Conservation (phyloP, 176 grass and related monocot genomes). For the Aegilops tauschii region DNA sequence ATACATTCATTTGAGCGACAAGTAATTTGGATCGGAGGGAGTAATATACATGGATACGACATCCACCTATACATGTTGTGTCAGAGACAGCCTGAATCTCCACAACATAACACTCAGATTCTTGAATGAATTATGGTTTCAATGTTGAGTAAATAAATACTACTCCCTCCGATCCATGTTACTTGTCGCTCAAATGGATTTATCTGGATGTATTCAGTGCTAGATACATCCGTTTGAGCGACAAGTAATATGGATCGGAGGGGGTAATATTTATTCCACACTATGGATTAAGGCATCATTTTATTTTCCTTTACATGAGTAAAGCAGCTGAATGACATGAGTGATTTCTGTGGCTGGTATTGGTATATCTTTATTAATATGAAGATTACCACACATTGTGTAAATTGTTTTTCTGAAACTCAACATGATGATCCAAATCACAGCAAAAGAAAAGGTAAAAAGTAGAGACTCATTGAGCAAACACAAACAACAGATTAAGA, state of each 20-base stretch:
- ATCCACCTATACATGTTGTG: neutral
- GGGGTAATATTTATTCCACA: neutral
- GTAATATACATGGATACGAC: neutral
- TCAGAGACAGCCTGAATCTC: neutral
- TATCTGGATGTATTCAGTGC: too few species aligned
- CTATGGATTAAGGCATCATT: neutral
- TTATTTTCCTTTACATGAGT: neutral
- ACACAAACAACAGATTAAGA: conserved; percentile 7
- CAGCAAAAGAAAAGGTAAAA: neutral
- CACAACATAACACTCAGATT: neutral
- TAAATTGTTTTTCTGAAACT: neutral
- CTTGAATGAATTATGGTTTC: neutral
- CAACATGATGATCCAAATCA: neutral
- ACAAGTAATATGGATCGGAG: too few species aligned
- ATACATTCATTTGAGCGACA: too few species aligned
- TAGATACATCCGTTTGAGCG: too few species aligned
- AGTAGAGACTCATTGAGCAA: neutral
- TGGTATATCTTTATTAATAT: neutral
- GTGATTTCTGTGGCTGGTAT: neutral
- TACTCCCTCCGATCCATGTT: neutral
- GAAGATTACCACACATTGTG: neutral
- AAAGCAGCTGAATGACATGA: neutral
- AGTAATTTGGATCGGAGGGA: too few species aligned
- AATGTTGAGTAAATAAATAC: neutral
- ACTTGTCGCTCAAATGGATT: too few species aligned